Evolutionary conservation across 768 basidiomycete genomes (phyloP).

Genomic region (Amanita fuliginea): DNA sequence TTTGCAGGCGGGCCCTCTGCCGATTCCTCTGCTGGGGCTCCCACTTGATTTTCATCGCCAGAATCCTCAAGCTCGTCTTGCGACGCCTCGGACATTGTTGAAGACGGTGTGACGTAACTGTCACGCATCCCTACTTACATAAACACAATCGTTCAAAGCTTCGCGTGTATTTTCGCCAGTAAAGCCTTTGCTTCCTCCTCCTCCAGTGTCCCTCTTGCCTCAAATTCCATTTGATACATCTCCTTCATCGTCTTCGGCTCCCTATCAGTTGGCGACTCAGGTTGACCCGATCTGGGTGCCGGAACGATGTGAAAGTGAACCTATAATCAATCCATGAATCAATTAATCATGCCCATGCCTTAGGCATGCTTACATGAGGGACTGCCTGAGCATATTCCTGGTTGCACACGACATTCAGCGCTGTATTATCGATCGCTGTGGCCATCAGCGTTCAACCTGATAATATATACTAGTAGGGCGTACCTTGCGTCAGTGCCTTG

Average conservation of each 20-base stretch:
- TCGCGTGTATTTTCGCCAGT: slow-evolving; percentile 32
- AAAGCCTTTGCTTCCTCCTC: slow-evolving; percentile 42
- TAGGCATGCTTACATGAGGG: slow-evolving; percentile 42
- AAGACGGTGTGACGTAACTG: slow-evolving; percentile 2
- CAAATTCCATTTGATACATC: slow-evolving; percentile 54
- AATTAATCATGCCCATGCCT: neutral
- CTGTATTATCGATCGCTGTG: slow-evolving; percentile 52
- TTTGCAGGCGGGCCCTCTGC: slow-evolving; percentile 2
- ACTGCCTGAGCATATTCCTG: slow-evolving; percentile 78
- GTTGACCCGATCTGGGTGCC: slow-evolving; percentile 37
- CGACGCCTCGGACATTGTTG: slow-evolving; percentile 8
- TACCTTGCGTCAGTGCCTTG: slow-evolving; percentile 51
- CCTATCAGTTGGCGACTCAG: slow-evolving; percentile 6
- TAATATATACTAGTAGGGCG: slow-evolving; percentile 5
- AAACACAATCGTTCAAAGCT: slow-evolving; percentile 15
- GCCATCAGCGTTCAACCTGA: neutral
- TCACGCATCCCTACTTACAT: neutral
- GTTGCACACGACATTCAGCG: slow-evolving; percentile 67
- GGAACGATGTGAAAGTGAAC: slow-evolving; percentile 75
- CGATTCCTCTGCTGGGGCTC: neutral
- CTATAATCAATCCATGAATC: slow-evolving; percentile 20
- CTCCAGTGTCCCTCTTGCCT: slow-evolving; percentile 47
- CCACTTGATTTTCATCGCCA: slow-evolving; percentile 6
- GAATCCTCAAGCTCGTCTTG: slow-evolving; percentile 8
- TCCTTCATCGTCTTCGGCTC: slow-evolving; percentile 29